Percentiles rank a stretch among this genome's conserved stretches.
phyloP scores from a whole-genome alignment of 208 protist genomes.

The Trypanosomatidae sp. region DNA sequence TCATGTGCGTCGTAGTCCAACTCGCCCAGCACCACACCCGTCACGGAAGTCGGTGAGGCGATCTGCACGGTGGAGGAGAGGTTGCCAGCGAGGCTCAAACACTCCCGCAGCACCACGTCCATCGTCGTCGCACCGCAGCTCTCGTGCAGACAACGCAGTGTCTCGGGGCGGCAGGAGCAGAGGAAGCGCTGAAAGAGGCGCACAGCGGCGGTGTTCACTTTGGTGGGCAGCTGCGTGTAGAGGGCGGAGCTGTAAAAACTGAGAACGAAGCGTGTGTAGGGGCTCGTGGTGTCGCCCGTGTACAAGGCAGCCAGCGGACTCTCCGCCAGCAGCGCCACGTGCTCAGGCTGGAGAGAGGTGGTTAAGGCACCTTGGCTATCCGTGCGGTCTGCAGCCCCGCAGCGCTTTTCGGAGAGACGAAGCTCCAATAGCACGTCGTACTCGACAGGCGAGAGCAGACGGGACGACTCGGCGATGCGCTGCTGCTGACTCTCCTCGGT shows the following conservation, averaged over 20 bases:
- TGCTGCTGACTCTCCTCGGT: no score
- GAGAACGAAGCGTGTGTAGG: slow-evolving; percentile 30
- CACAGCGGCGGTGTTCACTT: slow-evolving; percentile 12
- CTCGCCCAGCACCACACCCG: slow-evolving; percentile 14
- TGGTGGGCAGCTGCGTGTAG: slow-evolving; percentile 14
- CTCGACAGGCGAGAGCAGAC: no score
- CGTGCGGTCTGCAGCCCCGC: no score
- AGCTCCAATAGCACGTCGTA: no score
- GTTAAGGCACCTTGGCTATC: no score
- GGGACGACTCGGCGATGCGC: no score
- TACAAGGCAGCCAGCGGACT: slow-evolving; percentile 20
- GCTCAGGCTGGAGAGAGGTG: background rate
- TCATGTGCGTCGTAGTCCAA: slow-evolving; percentile 32
- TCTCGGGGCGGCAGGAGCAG: slow-evolving; percentile 7
- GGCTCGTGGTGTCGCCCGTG: slow-evolving; percentile 14
- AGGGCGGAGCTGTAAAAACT: slow-evolving; percentile 26
- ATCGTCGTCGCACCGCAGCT: slow-evolving; percentile 16
- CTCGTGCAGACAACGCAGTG: background rate
- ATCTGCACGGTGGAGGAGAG: slow-evolving; percentile 22
- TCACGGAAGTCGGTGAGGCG: slow-evolving; percentile 15
- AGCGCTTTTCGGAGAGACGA: no score
- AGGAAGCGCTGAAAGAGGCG: slow-evolving; percentile 35
- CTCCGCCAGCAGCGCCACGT: slow-evolving; percentile 7
- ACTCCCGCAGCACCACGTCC: slow-evolving; percentile 32
- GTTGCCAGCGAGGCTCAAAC: slow-evolving; percentile 23